Evolutionary conservation across 495 filamentous ascomycete species (phyloP), one percentile per base, ranked within the genome.

Genomic region (Tirmania nivea): DNA sequence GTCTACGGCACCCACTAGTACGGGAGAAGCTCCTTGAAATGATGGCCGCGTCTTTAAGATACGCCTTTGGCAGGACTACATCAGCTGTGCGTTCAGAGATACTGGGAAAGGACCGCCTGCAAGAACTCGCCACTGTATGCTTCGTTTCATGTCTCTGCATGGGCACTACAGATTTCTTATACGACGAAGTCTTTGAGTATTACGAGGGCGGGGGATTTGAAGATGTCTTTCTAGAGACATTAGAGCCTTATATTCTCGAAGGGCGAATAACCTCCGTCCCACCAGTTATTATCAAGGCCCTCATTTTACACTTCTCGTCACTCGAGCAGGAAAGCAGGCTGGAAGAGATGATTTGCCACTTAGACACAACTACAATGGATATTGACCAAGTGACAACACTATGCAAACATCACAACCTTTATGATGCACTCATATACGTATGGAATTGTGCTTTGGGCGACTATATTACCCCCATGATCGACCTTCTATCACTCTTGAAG

Each of bases 351-450:
- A 81, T 97, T 19, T 96, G 92, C 59, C 78, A 87, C 50, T 78
- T 97, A 67, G 83, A 94, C 60, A 89, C 90, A 0, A 69, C 75
- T 9, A 94, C 85, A 4, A 80, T 96, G 67, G 90, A 97, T 60
- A 81, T 96, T 61, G 87, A 97, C 60, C 87, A 95, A 64, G 78
- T 89, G 49, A 94, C 86, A 0, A 77, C 75, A 14, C 74, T 97
- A 4, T 97, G 92, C 73, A 90, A 87, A 60, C 79, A 86, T 57
- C 78, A 95, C 60, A 75, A 81, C 52, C 77, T 97, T 7, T 96
- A 93, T 60, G 92, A 97, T 69, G 90, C 92, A 10, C 77, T 94
- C 59, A 84, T 94, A 50, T 96, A 96, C 66, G 84, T 96, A 54
- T 97, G 90, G 89, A 95, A 90, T 52, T 81, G 84, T 65, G 86